phyloP scores from a whole-genome alignment of 495 filamentous ascomycete species.

The Endocarpon pusillum region DNA sequence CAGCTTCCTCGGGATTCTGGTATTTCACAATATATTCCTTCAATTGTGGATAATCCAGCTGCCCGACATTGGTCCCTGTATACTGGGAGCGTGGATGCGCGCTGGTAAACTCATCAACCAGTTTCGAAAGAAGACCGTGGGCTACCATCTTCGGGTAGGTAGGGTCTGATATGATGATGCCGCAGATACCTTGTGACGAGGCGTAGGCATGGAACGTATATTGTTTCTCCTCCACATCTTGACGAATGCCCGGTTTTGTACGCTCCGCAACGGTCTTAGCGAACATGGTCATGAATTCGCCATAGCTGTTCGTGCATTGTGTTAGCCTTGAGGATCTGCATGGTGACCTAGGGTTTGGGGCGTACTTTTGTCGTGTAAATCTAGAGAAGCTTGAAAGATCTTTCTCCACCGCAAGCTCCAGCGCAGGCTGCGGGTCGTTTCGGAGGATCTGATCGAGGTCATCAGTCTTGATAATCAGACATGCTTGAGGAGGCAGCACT shows the following conservation, averaged over 20 bases:
- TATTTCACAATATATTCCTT: constrained; percentile 72
- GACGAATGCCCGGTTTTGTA: constrained; percentile 70
- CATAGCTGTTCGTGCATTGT: constrained; percentile 20
- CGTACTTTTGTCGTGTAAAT: constrained; percentile 56
- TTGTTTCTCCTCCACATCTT: constrained; percentile 77
- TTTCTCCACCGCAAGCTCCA: constrained; percentile 65
- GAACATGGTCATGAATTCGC: constrained; percentile 37
- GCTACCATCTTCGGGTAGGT: constrained; percentile 83
- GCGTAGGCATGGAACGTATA: constrained; percentile 72
- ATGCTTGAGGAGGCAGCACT: no score
- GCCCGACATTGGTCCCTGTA: constrained; percentile 28
- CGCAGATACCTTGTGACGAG: constrained; percentile 71
- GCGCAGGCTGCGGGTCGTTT: constrained; percentile 59
- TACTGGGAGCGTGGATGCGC: constrained; percentile 54
- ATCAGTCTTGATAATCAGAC: no score
- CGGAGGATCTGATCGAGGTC: constrained; percentile 47
- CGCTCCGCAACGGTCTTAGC: constrained; percentile 56
- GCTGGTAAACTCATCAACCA: constrained; percentile 83
- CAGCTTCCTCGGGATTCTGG: constrained; percentile 76
- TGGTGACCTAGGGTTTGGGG: neutral
- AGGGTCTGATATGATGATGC: constrained; percentile 75
- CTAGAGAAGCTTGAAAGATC: constrained; percentile 67
- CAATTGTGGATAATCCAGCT: constrained; percentile 35
- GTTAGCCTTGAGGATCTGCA: neutral
- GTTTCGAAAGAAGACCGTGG: constrained; percentile 84